Conservation (phyloP, 345 rosid genomes). For the Euphorbia peplus region DNA sequence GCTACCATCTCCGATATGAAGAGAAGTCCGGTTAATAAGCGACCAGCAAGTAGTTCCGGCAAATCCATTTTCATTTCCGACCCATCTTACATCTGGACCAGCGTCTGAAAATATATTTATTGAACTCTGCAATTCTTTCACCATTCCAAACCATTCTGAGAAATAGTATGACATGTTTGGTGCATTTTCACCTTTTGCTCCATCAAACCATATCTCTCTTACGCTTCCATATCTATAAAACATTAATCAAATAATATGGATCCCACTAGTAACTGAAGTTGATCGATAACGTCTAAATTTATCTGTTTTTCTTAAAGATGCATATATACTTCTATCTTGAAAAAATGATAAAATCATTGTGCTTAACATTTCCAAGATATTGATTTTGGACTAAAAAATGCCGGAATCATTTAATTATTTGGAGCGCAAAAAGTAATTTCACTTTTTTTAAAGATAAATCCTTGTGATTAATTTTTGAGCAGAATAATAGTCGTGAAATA, state of each 20-base stretch:
- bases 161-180: conserved; percentile 65
- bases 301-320: too few relatives aligned
- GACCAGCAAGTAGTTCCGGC: conserved; percentile 69
- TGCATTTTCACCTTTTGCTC: conserved; percentile 56
- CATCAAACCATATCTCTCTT: conserved; percentile 79
- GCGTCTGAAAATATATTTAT: conserved; percentile 76
- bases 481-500: too few relatives aligned
- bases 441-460: too few relatives aligned
- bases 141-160: conserved; percentile 72
- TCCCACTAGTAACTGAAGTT: too few relatives aligned
- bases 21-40: conserved; percentile 55
- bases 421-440: too few relatives aligned
- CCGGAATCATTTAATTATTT: too few relatives aligned
- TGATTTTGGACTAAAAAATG: too few relatives aligned
- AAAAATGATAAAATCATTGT: too few relatives aligned
- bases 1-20: conserved; percentile 58
- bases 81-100: conserved; percentile 70
- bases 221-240: conserved; percentile 48
- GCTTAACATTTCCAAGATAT: too few relatives aligned
- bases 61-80: conserved; percentile 58
- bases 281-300: too few relatives aligned
- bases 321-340: too few relatives aligned
- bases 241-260: neutral
- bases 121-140: conserved; percentile 61
- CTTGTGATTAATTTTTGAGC: too few relatives aligned